Evolutionary conservation across 1,284 basidiomycete species (phyloP).

Genomic region (Cryptococcus maquisensis): DNA sequence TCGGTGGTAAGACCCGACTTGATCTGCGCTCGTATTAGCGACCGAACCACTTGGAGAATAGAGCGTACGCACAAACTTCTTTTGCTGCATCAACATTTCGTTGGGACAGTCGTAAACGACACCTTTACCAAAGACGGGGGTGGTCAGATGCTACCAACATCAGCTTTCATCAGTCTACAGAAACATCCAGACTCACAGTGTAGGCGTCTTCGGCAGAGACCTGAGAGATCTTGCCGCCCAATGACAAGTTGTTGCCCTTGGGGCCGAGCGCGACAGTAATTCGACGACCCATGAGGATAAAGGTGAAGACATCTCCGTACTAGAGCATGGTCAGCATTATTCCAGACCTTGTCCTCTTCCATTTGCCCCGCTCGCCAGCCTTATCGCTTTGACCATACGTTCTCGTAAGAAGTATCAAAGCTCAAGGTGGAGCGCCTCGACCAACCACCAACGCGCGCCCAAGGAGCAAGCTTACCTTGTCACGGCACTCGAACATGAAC

Average conservation of each 20-base stretch:
- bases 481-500: slow-evolving; percentile 68
- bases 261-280: slow-evolving; percentile 89
- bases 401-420: no score
- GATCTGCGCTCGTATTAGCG: slow-evolving; percentile 49
- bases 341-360: no score
- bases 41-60: not conserved
- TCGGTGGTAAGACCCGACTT: slow-evolving; percentile 90
- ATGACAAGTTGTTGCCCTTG: slow-evolving; percentile 89
- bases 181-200: slow-evolving; percentile 57
- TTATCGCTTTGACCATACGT: no score
- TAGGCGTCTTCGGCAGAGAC: slow-evolving; percentile 97
- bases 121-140: slow-evolving; percentile 91
- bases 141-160: slow-evolving; percentile 67
- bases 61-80: slow-evolving; percentile 65
- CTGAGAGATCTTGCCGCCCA: slow-evolving; percentile 87
- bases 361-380: no score
- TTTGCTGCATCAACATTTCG: slow-evolving; percentile 97
- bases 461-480: slow-evolving; percentile 60
- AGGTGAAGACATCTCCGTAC: slow-evolving; percentile 84
- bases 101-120: slow-evolving; percentile 98
- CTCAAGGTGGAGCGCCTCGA: not conserved
- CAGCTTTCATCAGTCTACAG: not conserved
- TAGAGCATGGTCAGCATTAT: slow-evolving; percentile 19
- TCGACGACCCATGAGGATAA: slow-evolving; percentile 79
- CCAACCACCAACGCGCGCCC: not conserved